phyloP scores from a whole-genome alignment of 169 alveolate species.

The Babesia divergens region DNA sequence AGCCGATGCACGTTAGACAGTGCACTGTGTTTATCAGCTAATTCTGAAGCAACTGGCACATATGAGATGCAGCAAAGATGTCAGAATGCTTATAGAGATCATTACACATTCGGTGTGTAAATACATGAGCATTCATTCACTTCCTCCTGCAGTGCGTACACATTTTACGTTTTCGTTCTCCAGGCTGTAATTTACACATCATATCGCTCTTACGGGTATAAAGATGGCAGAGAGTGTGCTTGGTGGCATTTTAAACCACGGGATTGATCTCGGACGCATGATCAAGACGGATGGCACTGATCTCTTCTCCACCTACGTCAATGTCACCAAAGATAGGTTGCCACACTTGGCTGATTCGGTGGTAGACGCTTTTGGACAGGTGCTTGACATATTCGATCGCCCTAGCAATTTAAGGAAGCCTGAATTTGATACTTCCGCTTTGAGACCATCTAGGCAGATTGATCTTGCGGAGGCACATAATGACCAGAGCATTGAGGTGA shows the following conservation, averaged over 20 bases:
- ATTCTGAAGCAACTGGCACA: no score
- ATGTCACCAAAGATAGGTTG: conserved; percentile 1
- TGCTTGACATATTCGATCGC: conserved; percentile 50
- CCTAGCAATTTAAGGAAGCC: conserved; percentile 40
- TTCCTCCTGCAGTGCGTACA: neutral
- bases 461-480: conserved; percentile 23
- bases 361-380: conserved; percentile 42
- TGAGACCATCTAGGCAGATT: conserved; percentile 14
- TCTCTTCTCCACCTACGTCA: conserved; percentile 4
- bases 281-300: conserved; percentile 44
- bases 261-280: conserved; percentile 16
- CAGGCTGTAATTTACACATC: neutral
- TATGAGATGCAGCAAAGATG: no score
- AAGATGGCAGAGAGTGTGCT: conserved; percentile 18
- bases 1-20: no score
- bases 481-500: neutral
- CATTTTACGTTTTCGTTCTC: neutral
- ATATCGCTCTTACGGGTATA: neutral
- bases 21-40: no score
- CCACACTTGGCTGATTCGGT: conserved; percentile 54
- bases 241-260: conserved; percentile 1
- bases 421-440: conserved; percentile 10
- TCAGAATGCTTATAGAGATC: no score
- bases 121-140: no score
- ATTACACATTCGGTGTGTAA: no score